Evolutionary conservation across 805 yeast genomes (phyloP).

Genomic region (Torulaspora microellipsoides): DNA sequence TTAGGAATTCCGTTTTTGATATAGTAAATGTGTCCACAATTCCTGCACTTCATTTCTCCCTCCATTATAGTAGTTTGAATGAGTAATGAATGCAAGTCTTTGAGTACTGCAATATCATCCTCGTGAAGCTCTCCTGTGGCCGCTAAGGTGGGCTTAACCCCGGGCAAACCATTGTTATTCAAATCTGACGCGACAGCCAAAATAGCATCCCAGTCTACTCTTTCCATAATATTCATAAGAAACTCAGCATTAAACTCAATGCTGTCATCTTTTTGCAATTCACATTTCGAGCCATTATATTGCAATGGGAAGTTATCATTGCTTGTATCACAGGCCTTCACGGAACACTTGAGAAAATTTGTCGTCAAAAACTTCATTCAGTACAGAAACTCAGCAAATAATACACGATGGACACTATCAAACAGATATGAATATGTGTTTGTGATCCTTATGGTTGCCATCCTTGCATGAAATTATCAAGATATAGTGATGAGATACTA

Average conservation of each 20-base stretch:
- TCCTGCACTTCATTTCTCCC: conserved; percentile 84
- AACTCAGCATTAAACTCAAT: conserved; percentile 82
- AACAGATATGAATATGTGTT: too few species aligned
- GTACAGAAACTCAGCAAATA: neutral
- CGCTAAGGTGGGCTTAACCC: conserved; percentile 50
- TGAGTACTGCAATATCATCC: conserved; percentile 45
- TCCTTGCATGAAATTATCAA: too few species aligned
- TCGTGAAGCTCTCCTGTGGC: conserved; percentile 38
- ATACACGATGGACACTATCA: too few species aligned
- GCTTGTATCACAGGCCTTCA: conserved; percentile 70
- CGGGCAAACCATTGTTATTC: conserved; percentile 60
- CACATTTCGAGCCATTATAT: conserved; percentile 52
- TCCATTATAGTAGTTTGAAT: conserved; percentile 82
- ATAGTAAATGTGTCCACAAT: conserved; percentile 82
- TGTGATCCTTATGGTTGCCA: too few species aligned
- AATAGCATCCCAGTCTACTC: conserved; percentile 87
- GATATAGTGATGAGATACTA: too few species aligned
- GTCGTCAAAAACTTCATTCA: conserved; percentile 91
- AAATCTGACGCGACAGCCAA: conserved; percentile 69
- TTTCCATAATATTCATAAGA: conserved; percentile 64
- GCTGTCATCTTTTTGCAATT: conserved; percentile 64
- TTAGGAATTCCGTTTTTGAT: conserved; percentile 93
- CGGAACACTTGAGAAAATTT: conserved; percentile 92
- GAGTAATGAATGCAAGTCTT: conserved; percentile 71
- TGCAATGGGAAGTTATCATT: conserved; percentile 76